Evolutionary conservation across 2,329 filamentous ascomycete genomes (phyloP).

Genomic region (Fusarium avenaceum): DNA sequence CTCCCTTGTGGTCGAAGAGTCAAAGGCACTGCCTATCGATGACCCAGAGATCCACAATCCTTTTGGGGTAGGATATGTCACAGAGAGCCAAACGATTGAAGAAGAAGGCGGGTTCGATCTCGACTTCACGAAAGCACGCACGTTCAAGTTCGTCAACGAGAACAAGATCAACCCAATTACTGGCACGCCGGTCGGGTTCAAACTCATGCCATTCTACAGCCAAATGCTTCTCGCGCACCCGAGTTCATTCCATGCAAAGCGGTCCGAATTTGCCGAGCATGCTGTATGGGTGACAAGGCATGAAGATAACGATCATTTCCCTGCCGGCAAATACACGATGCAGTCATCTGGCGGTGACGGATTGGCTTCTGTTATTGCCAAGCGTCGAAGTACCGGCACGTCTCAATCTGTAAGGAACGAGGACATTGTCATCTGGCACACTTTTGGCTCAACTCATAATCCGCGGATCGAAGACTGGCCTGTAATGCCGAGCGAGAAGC

Average conservation of each 20-base stretch:
- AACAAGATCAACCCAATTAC: constrained; percentile 58
- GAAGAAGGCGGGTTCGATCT: constrained; percentile 63
- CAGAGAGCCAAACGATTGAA: constrained; percentile 59
- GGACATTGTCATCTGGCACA: constrained; percentile 70
- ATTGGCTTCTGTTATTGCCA: constrained; percentile 51
- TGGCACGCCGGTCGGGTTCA: constrained; percentile 61
- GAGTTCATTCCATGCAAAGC: constrained; percentile 55
- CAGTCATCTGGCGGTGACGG: constrained; percentile 61
- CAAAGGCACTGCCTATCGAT: constrained; percentile 58
- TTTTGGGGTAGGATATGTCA: constrained; percentile 62
- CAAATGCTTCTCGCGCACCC: constrained; percentile 59
- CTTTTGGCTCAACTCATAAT: constrained; percentile 73
- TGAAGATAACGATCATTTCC: constrained; percentile 59
- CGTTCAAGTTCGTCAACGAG: constrained; percentile 65
- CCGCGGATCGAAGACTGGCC: constrained; percentile 76
- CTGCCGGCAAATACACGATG: constrained; percentile 60
- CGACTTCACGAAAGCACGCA: constrained; percentile 62
- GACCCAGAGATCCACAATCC: constrained; percentile 62
- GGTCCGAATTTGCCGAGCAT: constrained; percentile 60
- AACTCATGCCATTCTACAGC: constrained; percentile 61
- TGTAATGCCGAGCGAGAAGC: constrained; percentile 74
- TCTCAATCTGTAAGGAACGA: constrained; percentile 60
- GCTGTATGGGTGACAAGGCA: constrained; percentile 62
- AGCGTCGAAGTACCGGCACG: constrained; percentile 42
- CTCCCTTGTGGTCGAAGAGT: constrained; percentile 61